Evolutionary conservation across 139 green algal species (phyloP).

Genomic region (Ulvella scutata): DNA sequence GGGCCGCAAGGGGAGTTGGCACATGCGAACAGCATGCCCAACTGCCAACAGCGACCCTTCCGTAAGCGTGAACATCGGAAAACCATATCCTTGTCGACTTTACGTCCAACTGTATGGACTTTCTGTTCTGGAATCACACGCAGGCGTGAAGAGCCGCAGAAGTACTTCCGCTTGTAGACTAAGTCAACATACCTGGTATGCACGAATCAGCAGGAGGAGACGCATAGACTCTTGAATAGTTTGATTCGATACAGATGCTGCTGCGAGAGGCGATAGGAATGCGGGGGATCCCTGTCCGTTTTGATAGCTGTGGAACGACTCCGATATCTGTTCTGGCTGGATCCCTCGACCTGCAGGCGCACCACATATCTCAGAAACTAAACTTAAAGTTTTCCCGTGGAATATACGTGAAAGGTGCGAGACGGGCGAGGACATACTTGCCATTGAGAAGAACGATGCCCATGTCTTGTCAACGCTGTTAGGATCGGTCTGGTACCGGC

Average conservation of each 20-base stretch:
- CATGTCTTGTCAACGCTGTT: slow-evolving; percentile 70
- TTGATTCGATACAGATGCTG: slow-evolving; percentile 68
- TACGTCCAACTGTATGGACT: no score
- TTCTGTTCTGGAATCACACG: no score
- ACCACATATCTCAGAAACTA: not conserved
- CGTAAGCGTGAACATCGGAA: no score
- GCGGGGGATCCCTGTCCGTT: slow-evolving; percentile 29
- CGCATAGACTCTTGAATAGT: slow-evolving; percentile 89
- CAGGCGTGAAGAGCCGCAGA: no score
- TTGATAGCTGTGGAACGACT: slow-evolving; percentile 73
- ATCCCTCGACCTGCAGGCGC: slow-evolving; percentile 52
- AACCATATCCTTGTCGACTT: no score
- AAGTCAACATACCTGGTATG: slow-evolving; percentile 74
- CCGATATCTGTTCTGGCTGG: slow-evolving; percentile 59
- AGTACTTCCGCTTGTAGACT: no score
- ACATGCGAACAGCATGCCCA: no score
- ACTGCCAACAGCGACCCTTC: no score
- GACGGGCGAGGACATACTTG: slow-evolving; percentile 32
- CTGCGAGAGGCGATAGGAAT: slow-evolving; percentile 34
- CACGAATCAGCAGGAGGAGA: slow-evolving; percentile 79
- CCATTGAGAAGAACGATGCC: slow-evolving; percentile 67
- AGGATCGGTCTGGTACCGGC: slow-evolving; percentile 60
- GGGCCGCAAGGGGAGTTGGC: no score
- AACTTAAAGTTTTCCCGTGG: not conserved
- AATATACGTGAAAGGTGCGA: not conserved